These are phyloP conservation scores for Pleurotus pulmonarius DNA, from an alignment of 768 basidiomycete species.

Conservation along the genomic window DNA sequence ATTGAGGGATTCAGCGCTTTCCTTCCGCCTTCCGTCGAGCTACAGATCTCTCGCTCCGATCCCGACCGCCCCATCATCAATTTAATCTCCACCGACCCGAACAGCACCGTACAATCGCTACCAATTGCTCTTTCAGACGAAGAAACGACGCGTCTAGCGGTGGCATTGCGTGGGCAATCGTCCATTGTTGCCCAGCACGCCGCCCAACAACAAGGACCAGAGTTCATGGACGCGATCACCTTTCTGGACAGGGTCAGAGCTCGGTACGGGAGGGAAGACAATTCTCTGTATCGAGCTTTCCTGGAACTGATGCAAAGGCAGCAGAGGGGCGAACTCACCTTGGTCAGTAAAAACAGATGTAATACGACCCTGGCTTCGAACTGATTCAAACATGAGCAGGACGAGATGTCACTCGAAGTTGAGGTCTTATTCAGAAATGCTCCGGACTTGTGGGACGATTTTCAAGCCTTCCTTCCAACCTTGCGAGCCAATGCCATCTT, in stretches of 20 bases:
- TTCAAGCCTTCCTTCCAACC: conserved; percentile 55
- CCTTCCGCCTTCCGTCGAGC: conserved; percentile 60
- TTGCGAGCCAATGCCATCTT: no score
- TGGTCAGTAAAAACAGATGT: no score
- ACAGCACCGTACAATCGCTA: not conserved
- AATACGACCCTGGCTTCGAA: no score
- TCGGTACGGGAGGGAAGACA: conserved; percentile 68
- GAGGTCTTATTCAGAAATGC: conserved; percentile 78
- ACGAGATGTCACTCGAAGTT: conserved; percentile 67
- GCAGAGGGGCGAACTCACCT: conserved; percentile 75
- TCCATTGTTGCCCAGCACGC: not conserved
- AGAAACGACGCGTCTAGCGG: not conserved
- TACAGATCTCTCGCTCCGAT: conserved; percentile 41
- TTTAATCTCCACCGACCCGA: conserved; percentile 74
- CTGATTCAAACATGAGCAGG: conserved; percentile 41
- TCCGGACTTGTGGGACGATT: conserved; percentile 73
- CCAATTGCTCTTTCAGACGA: conserved; percentile 1
- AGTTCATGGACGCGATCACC: conserved; percentile 93
- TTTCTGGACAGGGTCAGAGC: conserved; percentile 98
- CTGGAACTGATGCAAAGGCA: conserved; percentile 83
- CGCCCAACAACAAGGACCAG: conserved; percentile 36
- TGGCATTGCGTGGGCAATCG: not conserved
- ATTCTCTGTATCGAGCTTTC: conserved; percentile 87
- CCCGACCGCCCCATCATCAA: conserved; percentile 68
- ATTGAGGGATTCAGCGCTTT: conserved; percentile 85